Evolutionary conservation across 1,139 yeast genomes (phyloP), one percentile per base, ranked within the genome.

Genomic region (Saccharomycopsis crataegensis): DNA sequence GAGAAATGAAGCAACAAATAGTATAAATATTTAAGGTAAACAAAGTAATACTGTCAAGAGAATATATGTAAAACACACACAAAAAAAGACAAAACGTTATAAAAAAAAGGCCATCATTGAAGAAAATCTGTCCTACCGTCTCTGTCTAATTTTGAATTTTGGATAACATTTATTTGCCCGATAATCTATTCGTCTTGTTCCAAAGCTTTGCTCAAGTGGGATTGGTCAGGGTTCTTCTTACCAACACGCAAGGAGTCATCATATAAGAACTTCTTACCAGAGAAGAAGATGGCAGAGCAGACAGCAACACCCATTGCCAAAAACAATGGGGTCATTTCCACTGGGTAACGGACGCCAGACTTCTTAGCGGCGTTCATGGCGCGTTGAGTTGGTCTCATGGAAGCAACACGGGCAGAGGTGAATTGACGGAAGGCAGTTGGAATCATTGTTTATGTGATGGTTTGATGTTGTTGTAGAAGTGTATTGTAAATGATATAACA

Each of bases 291-390:
- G 59, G 84, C 90, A 37, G 93, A 85, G 58, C 70, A 67, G 64
- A 80, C 65, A 49, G 93, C 93, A 57, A 83, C 82, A 64, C 83
- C 86, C 70, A 77, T 73, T 44, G 80, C 81, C 45, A 75, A 68
- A 61, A 77, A 74, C 68, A 86, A 78, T 68, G 94, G 94, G 67
- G 85, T 82, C 76, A 86, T 74, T 73, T 86, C 94, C 55, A 85
- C 80, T 61, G 94, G 94, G 54, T 82, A 67, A 46, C 9, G 43
- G 3, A n/a, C 5, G 5, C 40, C 57, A 57, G 67, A 62, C 63
- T 70, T 69, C 62, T 68, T 65, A 47, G 70, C 65, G 53, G 76
- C 72, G 62, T 75, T 75, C 62, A 77, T 65, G 65, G 78, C 72
- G 60, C 75, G 63, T 67, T 61, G 62, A 42, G 70, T 59, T 54